Evolutionary conservation across 2,329 filamentous ascomycete genomes (phyloP).

Genomic region (Sphaerulina musiva): DNA sequence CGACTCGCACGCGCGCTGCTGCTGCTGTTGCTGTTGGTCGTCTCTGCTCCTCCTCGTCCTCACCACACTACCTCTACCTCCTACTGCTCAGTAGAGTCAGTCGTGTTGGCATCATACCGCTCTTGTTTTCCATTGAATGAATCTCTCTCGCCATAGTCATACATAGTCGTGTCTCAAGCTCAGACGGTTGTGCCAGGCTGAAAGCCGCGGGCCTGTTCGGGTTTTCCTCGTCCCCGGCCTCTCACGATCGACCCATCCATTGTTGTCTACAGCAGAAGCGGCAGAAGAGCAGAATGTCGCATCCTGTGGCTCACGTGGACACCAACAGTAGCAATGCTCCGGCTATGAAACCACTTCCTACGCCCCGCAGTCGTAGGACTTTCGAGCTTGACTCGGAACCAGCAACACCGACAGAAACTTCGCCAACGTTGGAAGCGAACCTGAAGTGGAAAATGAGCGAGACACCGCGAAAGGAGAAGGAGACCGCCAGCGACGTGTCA

Average conservation of each 20-base stretch:
- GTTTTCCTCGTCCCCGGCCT: neutral
- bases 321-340: slow-evolving; percentile 22
- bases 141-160: neutral
- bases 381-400: slow-evolving; percentile 50
- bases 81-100: neutral
- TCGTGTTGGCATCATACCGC: neutral
- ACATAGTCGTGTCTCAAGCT: neutral
- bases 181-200: neutral
- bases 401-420: slow-evolving; percentile 15
- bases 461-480: neutral
- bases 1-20: neutral
- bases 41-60: neutral
- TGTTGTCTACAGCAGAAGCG: neutral
- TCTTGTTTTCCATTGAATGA: neutral
- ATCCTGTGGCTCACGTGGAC: slow-evolving; percentile 23
- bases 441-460: neutral
- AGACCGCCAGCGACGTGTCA: slow-evolving; percentile 26
- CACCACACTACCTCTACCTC: neutral
- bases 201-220: neutral
- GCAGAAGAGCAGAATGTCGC: slow-evolving; percentile 20
- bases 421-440: slow-evolving; percentile 29
- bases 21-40: too few species aligned
- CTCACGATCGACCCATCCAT: neutral
- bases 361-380: slow-evolving; percentile 64
- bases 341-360: slow-evolving; percentile 31